Base-by-base conservation (phyloP, 2,329 filamentous ascomycete genomes). In the Cytospora piceae region DNA sequence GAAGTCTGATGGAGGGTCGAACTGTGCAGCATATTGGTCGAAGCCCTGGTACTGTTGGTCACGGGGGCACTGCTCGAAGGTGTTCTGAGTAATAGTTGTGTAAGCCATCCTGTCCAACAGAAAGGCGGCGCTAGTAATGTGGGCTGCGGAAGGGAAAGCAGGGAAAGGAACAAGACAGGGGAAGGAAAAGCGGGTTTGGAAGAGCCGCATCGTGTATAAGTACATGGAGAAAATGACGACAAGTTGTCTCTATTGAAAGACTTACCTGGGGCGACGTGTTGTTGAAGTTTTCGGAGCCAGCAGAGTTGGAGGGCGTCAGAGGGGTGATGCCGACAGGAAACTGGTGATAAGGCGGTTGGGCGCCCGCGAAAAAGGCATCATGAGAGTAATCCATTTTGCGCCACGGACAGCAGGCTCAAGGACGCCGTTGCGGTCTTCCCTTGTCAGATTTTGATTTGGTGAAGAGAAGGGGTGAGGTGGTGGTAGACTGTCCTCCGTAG, bases 201-300 rank as follows among this genome's bases (percentile, higher is more conserved):
- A 62, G 55, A 57, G 66, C 59, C 56, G 63, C 59, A 62, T 39
- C 51, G 60, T 56, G 59, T 57, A 64, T 9, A 39, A 46, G 65
- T 61, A 63, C 61, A 39, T 46, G 42, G 27, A 17, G n/a, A 34
- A 17, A 56, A 5, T 54, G 27, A 51, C 55, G 46, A 59, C 14
- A 22, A 12, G 15, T 22, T 32, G 37, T 6, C 29, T 2, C 54
- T n/a, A 27, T 22, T 14, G 6, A 66, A 58, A 64, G 65, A 82
- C 82, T 77, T 77, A 87, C 84, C 74, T 83, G 81, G 71, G 84
- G 81, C 70, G 84, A 86, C 61, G 82, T 82, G 72, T 77, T 80
- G 76, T 77, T 80, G 76, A 83, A 86, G 63, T 86, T 84, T 64
- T 86, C 83, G 46, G 84, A 85, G 32, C 77, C 77, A 54, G 81